Base-by-base conservation (phyloP, 192 early-diverging fungal genomes). In the Podochytrium sp. region DNA sequence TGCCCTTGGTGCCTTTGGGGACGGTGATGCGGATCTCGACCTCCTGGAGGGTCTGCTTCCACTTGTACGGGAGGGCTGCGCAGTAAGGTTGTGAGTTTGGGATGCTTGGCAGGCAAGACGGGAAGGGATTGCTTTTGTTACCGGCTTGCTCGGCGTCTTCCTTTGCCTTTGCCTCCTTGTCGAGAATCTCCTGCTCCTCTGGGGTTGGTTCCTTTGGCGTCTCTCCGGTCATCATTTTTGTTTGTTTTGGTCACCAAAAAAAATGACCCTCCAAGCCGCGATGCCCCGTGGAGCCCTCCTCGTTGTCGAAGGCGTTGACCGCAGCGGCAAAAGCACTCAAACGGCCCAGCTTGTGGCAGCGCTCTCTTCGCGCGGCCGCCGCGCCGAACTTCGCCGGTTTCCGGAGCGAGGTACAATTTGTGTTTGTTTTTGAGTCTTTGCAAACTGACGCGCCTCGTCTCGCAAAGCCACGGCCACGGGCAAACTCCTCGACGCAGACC, bases 301-400 rank as follows among this genome's bases (percentile, higher is more conserved):
- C 75, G 87, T 96, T 16, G 75, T 99, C 29, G 97, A 99, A 79
- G 97, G 97, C 30, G 63, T 78, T 42, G 97, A 99, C 81, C 90
- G 95, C 34, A 87, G 90, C 14, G 97, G 97, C 30, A 99, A 99
- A 79, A 90, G 94, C 12, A 96, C 95, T 0, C 97, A 98, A 79
- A 87, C 89, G 74, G 80, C 81, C 34, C 83, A 79, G 27, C 82
- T 99, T 0, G 86, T 92, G 23, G 77, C 86, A 92, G 18, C 94
- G 93, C 74, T 98, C 97, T n/a, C n/a, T n/a, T n/a, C n/a, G n/a
- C n/a, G n/a, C n/a, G n/a, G n/a, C n/a, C n/a, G n/a, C n/a, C n/a
- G n/a, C n/a, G n/a, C n/a, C n/a, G n/a, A n/a, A n/a, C n/a, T n/a
- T n/a, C n/a, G n/a, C n/a, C n/a, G n/a, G n/a, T n/a, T n/a, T n/a